Conservation (phyloP, 169 alveolate species). For the Toxoplasma gondii region DNA sequence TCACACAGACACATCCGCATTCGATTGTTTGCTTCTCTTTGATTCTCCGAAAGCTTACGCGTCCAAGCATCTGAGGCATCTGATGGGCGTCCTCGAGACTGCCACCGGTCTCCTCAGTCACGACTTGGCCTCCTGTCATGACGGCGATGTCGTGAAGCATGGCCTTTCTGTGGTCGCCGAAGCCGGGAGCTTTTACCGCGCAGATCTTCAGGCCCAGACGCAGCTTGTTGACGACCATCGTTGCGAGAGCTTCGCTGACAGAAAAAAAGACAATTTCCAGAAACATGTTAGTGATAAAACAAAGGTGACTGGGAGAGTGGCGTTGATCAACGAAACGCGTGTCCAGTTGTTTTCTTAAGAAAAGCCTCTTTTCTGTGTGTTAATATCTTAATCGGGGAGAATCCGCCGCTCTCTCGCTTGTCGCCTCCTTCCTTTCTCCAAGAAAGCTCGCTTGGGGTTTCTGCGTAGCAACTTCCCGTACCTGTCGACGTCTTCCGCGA, state of each 20-base stretch:
- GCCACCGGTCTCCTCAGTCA: slow-evolving; percentile 92
- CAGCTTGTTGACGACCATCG: slow-evolving; percentile 96
- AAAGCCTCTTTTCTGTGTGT: no score
- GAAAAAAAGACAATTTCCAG: background rate
- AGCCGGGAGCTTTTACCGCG: slow-evolving; percentile 88
- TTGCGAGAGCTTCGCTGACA: slow-evolving; percentile 98
- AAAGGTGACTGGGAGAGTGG: background rate
- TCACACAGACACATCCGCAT: no score
- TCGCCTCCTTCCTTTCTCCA: no score
- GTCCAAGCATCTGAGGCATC: slow-evolving; percentile 61
- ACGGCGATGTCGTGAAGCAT: slow-evolving; percentile 96
- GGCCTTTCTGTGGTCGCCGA: slow-evolving; percentile 98
- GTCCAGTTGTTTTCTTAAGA: no score
- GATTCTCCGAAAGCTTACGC: background rate
- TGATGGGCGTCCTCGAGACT: slow-evolving; percentile 77
- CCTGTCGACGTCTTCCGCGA: slow-evolving; percentile 98
- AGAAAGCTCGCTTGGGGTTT: background rate
- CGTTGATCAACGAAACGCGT: no score
- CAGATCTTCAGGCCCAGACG: slow-evolving; percentile 98
- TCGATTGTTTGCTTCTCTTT: background rate
- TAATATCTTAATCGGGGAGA: no score
- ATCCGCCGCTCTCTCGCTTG: no score
- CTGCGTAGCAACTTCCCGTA: background rate
- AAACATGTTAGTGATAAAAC: background rate
- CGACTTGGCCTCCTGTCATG: slow-evolving; percentile 94